Conservation (phyloP, 441 rosid genomes). For the Corymbia citriodora region DNA sequence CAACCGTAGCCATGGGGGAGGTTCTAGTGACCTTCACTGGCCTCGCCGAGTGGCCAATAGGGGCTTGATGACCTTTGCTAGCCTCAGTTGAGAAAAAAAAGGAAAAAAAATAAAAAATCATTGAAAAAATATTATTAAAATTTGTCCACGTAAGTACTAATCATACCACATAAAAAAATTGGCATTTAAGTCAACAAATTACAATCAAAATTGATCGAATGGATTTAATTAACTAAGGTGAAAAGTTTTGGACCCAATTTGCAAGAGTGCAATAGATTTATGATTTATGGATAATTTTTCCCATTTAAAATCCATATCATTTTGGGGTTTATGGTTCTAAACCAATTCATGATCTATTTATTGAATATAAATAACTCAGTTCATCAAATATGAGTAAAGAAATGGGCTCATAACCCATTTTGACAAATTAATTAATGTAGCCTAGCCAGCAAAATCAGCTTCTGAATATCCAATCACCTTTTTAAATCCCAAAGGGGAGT, state of each 20-base stretch:
- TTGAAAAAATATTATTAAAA: too few relatives aligned
- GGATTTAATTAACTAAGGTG: too few relatives aligned
- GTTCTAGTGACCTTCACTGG: fast-evolving
- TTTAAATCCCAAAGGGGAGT: too few relatives aligned
- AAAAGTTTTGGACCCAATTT: too few relatives aligned
- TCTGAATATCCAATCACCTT: too few relatives aligned
- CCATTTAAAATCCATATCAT: neutral
- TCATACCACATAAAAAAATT: too few relatives aligned
- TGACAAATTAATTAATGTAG: too few relatives aligned
- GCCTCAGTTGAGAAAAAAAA: neutral
- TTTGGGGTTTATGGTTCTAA: neutral
- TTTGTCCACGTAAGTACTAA: fast-evolving
- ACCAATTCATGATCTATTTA: neutral
- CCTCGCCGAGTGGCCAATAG: neutral
- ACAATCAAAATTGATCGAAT: too few relatives aligned
- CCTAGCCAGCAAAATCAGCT: too few relatives aligned
- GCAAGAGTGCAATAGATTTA: too few relatives aligned
- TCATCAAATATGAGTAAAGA: too few relatives aligned
- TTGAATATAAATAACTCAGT: neutral
- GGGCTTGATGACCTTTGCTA: neutral
- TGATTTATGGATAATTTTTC: neutral
- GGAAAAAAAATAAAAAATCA: fast-evolving
- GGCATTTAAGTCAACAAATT: neutral
- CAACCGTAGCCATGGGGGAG: neutral
- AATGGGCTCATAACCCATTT: neutral